Evolutionary conservation across 2,329 filamentous ascomycete genomes (phyloP), one percentile per base, ranked within the genome.

Genomic region (Claviceps cyperi): DNA sequence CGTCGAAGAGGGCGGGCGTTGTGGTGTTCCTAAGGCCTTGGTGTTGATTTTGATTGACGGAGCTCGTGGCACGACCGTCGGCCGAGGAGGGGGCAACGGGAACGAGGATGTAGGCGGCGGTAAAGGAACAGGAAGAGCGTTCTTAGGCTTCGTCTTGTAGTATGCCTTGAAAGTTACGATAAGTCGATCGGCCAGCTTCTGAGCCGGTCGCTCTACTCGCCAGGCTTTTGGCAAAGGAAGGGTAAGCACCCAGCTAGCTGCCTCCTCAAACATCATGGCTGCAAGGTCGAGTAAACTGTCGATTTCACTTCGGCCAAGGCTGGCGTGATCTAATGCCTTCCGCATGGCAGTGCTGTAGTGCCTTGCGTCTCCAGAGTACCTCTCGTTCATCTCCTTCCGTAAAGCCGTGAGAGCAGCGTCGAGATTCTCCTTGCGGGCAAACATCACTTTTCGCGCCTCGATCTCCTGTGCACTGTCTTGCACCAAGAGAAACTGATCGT

Each of bases 391-490:
- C 55, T 72, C 69, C 53, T 62, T 66, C 44, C 65, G 64, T 49
- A 72, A 50, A 9, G 69, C 69, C 50, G 62, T 67, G 19, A 72
- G 61, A 37, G 84, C 75, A 41, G 76, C 71, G 47, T 77, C 72
- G 21, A 80, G 66, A 59, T 87, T 81, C 58, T 77, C 74, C 56
- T 80, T 80, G 55, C 78, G 77, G 51, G 78, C 76, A 63, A 81
- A 82, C 69, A 80, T 77, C 59, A 80, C 76, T 50, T 75, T 76
- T 32, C 68, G 61, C 43, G 81, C 81, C 57, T 77, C 79, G 11
- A 79, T 78, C 57, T 76, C 68, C 49, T 68, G 60, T 1, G 63
- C 66, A 55, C 64, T 68, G 21, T 70, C 67, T 52, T 71, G 68
- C 1, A 72, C 63, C 32, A 72, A 62, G n/a, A 71, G 55, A 8